Conservation (phyloP, 257 asterid species). For the Agastache rugosa region DNA sequence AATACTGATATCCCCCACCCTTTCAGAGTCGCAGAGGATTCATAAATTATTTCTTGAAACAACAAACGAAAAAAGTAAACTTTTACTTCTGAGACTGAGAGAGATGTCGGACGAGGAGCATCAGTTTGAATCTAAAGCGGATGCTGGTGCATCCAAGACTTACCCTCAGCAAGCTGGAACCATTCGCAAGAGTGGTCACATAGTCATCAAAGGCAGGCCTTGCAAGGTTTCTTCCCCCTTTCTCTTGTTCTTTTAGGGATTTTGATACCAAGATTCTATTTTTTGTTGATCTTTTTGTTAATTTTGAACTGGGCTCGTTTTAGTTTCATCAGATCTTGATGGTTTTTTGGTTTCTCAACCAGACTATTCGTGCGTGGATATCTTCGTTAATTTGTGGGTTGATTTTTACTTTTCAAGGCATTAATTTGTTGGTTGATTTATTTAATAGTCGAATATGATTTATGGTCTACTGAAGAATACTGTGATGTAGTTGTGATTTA, state of each 20-base stretch:
- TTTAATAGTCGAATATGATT: not conserved
- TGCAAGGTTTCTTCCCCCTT: conserved; percentile 58
- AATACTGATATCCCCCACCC: not conserved
- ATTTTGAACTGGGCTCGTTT: conserved; percentile 21
- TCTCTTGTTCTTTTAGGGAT: not conserved
- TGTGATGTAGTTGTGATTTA: not conserved
- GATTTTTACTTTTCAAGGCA: not conserved
- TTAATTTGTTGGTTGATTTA: not conserved
- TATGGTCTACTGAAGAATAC: not conserved
- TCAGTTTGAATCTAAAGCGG: conserved; percentile 80
- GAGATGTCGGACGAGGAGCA: conserved; percentile 87
- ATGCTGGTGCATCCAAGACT: conserved; percentile 83
- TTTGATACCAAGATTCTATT: not conserved
- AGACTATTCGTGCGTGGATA: not conserved
- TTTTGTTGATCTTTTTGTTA: not conserved
- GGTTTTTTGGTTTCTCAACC: not conserved
- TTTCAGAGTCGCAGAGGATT: not conserved
- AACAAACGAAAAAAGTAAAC: not conserved
- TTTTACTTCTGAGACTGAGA: not conserved
- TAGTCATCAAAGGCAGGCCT: conserved; percentile 81
- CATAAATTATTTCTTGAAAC: not conserved
- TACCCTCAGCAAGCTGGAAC: conserved; percentile 89
- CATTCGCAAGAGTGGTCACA: conserved; percentile 74
- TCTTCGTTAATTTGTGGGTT: not conserved
- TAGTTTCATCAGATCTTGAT: conserved; percentile 36